A percentile compares a stretch with the other conserved stretches of the same genome.
Conservation (phyloP, 345 rosid species). For the Balakata baccata region DNA sequence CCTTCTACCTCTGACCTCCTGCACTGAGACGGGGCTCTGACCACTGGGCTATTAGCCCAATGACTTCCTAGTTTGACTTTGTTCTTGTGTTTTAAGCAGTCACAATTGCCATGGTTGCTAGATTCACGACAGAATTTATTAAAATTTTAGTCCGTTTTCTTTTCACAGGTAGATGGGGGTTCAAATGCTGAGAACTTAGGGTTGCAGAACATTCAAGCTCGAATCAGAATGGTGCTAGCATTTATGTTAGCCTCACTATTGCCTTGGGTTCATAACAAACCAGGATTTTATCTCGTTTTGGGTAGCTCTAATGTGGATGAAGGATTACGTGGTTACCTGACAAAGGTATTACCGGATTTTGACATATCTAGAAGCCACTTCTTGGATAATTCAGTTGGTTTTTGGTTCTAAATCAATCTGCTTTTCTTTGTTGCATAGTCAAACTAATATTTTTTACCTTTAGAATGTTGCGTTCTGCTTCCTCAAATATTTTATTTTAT, state of each 20-base stretch:
- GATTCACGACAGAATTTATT: neutral
- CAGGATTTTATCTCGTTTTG: conserved; percentile 90
- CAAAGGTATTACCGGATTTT: conserved; percentile 53
- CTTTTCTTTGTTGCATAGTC: neutral
- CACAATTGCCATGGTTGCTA: neutral
- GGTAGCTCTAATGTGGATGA: conserved; percentile 99
- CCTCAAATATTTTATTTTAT: too few relatives aligned
- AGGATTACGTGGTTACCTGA: conserved; percentile 93
- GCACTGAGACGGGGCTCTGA: too few relatives aligned
- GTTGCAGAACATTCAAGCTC: conserved; percentile 97
- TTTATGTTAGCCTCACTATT: conserved; percentile 93
- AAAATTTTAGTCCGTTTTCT: neutral
- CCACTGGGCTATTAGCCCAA: too few relatives aligned
- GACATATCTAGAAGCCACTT: neutral
- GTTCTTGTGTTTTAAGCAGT: neutral
- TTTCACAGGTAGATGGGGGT: conserved; percentile 88
- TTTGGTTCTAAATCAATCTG: neutral
- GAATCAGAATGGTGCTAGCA: conserved; percentile 97
- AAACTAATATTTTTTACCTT: neutral
- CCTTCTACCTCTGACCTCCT: too few relatives aligned
- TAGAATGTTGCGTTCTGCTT: too few relatives aligned
- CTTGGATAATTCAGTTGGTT: neutral
- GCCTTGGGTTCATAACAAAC: conserved; percentile 96
- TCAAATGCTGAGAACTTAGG: conserved; percentile 86
- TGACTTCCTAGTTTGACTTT: neutral